These are phyloP conservation scores for Kazachstania africana DNA, from an alignment of 805 yeast species.

Conservation along the genomic window DNA sequence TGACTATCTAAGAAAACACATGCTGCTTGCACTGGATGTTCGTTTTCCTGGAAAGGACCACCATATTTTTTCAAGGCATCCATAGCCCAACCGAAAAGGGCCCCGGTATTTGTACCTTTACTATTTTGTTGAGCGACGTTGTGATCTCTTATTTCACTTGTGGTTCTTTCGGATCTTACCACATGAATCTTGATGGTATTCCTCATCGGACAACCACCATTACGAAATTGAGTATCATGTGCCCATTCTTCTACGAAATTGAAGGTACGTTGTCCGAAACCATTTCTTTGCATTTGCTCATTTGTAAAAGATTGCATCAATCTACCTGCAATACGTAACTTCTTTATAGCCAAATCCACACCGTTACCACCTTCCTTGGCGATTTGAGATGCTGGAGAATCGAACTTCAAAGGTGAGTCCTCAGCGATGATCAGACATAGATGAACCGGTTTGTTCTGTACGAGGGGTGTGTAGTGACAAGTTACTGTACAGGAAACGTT, in stretches of 20 bases:
- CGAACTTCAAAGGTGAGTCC: constrained; percentile 64
- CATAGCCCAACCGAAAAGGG: constrained; percentile 63
- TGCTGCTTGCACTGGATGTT: constrained; percentile 64
- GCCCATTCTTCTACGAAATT: constrained; percentile 58
- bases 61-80: constrained; percentile 55
- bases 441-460: constrained; percentile 67
- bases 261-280: constrained; percentile 70
- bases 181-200: constrained; percentile 71
- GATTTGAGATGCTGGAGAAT: constrained; percentile 44
- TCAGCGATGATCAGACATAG: constrained; percentile 62
- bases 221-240: constrained; percentile 39
- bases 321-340: constrained; percentile 72
- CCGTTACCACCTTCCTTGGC: constrained; percentile 45
- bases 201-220: constrained; percentile 27
- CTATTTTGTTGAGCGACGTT: constrained; percentile 80
- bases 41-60: constrained; percentile 36
- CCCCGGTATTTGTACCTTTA: constrained; percentile 62
- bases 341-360: constrained; percentile 57
- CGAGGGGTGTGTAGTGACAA: constrained; percentile 42
- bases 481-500: constrained; percentile 26
- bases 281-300: constrained; percentile 74
- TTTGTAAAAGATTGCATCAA: constrained; percentile 85
- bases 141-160: constrained; percentile 62
- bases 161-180: constrained; percentile 52
- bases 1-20: constrained; percentile 76